These are phyloP conservation scores for Phytopythium kandeliae DNA, from an alignment of 352 stramenopile genomes.

Conservation along the genomic window DNA sequence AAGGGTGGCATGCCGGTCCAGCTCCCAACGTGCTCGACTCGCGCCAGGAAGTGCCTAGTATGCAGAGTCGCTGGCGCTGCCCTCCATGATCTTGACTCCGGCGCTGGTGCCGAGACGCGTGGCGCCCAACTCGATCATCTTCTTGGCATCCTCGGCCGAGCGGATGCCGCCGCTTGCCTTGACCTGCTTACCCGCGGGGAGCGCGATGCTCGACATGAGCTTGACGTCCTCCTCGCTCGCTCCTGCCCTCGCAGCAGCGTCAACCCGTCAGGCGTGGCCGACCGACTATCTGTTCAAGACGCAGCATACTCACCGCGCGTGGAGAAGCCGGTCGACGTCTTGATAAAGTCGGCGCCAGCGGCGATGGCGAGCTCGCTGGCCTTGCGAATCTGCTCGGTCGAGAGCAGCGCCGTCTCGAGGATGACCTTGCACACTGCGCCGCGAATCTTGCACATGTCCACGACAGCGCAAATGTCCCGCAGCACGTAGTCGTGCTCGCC, in stretches of 20 bases:
- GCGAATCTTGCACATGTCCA: conserved; percentile 58
- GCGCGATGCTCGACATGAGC: conserved; percentile 61
- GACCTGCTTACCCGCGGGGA: conserved; percentile 58
- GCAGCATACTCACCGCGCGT: conserved; percentile 51
- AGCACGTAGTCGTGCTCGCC: conserved; percentile 71
- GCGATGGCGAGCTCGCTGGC: conserved; percentile 63
- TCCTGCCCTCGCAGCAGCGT: conserved; percentile 12
- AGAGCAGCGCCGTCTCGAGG: conserved; percentile 77
- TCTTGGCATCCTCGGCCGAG: conserved; percentile 49
- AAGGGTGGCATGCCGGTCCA: no score
- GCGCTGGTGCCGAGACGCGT: conserved; percentile 65
- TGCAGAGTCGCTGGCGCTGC: conserved; percentile 12
- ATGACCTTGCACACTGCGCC: conserved; percentile 74
- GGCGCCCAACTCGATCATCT: conserved; percentile 68
- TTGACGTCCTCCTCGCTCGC: conserved; percentile 74
- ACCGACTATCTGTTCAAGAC: no score
- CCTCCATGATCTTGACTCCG: conserved; percentile 59
- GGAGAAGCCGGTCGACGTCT: conserved; percentile 84
- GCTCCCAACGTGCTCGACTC: no score
- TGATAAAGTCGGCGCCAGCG: conserved; percentile 81
- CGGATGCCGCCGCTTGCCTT: conserved; percentile 83
- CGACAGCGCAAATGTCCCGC: conserved; percentile 66
- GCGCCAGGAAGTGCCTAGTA: conserved; percentile 4
- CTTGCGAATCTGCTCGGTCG: conserved; percentile 56
- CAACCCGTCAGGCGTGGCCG: background rate